Evolutionary conservation across 2,329 filamentous ascomycete genomes (phyloP).

Genomic region (Pseudogymnoascus sp.): DNA sequence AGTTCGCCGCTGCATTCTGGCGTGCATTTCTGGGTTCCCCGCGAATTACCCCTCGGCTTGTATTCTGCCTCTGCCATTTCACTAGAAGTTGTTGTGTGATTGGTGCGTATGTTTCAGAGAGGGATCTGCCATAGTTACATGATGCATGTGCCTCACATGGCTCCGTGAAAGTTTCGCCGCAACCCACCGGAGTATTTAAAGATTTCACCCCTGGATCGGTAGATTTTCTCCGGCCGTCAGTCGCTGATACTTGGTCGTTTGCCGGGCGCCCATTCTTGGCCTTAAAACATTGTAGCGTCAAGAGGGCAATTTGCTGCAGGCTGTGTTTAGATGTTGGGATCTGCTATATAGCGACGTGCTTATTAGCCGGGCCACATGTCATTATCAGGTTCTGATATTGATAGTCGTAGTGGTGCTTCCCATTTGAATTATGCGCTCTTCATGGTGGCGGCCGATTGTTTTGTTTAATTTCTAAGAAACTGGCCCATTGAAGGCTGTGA

Average conservation of each 20-base stretch:
- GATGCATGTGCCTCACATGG: neutral
- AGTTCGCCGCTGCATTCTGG: neutral
- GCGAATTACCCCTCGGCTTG: neutral
- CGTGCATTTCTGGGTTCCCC: neutral
- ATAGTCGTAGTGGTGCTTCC: neutral
- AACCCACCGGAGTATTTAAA: neutral
- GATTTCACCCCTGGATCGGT: neutral
- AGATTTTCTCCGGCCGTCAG: slow-evolving; percentile 6
- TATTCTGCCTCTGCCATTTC: neutral
- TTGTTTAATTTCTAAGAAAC: neutral
- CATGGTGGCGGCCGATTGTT: neutral
- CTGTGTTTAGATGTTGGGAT: neutral
- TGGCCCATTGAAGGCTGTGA: neutral
- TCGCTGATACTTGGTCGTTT: neutral
- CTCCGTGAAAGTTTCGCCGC: neutral
- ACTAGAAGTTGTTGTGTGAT: neutral
- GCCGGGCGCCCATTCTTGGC: neutral
- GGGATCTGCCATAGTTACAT: neutral
- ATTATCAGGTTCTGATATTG: neutral
- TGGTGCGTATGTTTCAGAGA: neutral
- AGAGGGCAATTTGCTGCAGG: neutral
- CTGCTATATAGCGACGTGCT: neutral
- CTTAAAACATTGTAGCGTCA: neutral
- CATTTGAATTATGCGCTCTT: too few species aligned
- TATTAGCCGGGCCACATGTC: neutral